Evolutionary conservation across 164 flowering plant genomes (phyloP), one percentile per base, ranked within the genome.

Genomic region (Magnolia sinica): DNA sequence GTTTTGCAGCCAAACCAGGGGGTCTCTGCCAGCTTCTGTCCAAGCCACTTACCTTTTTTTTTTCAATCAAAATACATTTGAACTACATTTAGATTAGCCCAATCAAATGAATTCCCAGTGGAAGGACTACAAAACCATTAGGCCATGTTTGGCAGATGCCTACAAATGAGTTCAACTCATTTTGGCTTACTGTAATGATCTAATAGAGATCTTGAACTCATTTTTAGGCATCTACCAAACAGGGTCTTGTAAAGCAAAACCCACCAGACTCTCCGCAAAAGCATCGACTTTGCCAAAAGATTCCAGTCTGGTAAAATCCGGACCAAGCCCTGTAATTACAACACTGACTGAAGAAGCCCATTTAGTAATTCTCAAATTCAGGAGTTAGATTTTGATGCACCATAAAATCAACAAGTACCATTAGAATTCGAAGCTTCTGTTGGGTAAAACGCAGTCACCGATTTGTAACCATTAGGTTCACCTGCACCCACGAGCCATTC

Each of bases 11-110:
- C 64, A 93, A 91, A 64, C 99, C 99, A 3, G 97, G 93, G 0
- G 99, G 98, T 70, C 91, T 88, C 79, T 91, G 89, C 97, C 98
- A 94, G 84, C 99, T 96, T 83, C 99, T 92, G 79, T 96, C 99
- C 82, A 94, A 79, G 70, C 98, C 98, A 80, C 84, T 83, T 18
- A 96, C 92, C 99, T 96, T 74, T 59, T 64, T 14, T 55, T 37
- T 55, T 55, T 14, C 8, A 10, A 58, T 58, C 69, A 1, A 16
- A 70, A 58, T 0, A n/a, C 64, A 76, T 13, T 18, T 27, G n/a
- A 58, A 50, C 20, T 37, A n/a, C 66, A 22, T 49, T 23, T 50
- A 3, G 19, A 37, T 71, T 22, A 19, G 23, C 23, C 22, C 10
- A 23, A 68, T 9, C 29, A 50, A 45, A 19, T 3, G 50, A 11